These are phyloP conservation scores for Candida boidinii DNA, from an alignment of 805 yeast species.

Conservation along the genomic window DNA sequence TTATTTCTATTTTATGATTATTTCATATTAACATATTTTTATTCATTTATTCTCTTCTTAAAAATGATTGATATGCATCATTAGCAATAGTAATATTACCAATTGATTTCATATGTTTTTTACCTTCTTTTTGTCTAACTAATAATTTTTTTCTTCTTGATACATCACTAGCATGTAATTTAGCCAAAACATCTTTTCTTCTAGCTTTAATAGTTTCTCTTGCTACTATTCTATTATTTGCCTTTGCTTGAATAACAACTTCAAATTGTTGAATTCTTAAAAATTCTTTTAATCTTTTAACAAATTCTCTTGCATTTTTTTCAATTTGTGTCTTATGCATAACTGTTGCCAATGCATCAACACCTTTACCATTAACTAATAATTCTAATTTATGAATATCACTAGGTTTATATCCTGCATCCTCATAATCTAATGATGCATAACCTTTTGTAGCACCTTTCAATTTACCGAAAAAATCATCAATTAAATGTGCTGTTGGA, in stretches of 20 bases:
- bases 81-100: constrained; percentile 75
- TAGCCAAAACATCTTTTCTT: constrained; percentile 90
- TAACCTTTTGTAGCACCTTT: constrained; percentile 88
- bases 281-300: constrained; percentile 69
- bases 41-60: constrained; percentile 28
- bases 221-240: constrained; percentile 72
- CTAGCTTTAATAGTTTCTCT: constrained; percentile 91
- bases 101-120: constrained; percentile 68
- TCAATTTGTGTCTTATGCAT: constrained; percentile 78
- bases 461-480: constrained; percentile 89
- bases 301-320: constrained; percentile 71
- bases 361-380: constrained; percentile 78
- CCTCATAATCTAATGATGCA: constrained; percentile 93
- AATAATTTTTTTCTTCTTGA: constrained; percentile 82
- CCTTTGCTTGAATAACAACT: constrained; percentile 85
- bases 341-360: constrained; percentile 88
- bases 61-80: constrained; percentile 84
- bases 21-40: too few relatives aligned
- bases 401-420: constrained; percentile 74
- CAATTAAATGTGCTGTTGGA: constrained; percentile 86
- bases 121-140: constrained; percentile 89
- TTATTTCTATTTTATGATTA: too few relatives aligned
- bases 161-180: constrained; percentile 88
- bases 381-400: constrained; percentile 84
- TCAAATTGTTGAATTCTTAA: constrained; percentile 81